Evolutionary conservation across 148 eudicot species (phyloP).

Genomic region (Limonium bicolor): DNA sequence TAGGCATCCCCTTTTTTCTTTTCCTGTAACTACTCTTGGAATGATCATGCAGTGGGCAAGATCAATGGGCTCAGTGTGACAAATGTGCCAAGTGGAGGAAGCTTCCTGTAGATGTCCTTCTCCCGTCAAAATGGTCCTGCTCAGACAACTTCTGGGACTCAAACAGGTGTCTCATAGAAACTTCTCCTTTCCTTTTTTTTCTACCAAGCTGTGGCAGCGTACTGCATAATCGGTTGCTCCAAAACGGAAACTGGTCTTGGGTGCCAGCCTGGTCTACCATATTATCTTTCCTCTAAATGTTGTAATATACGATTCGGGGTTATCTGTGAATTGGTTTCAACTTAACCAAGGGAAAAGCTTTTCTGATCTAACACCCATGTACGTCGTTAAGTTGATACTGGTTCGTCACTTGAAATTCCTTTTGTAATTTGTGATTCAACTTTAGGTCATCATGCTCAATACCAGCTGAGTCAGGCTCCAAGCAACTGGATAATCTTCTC

Average conservation of each 20-base stretch:
- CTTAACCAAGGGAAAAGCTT: no score
- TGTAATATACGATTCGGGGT: no score
- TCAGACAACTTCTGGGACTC: slow-evolving; percentile 65
- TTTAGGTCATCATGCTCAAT: slow-evolving; percentile 64
- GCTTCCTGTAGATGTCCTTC: slow-evolving; percentile 55
- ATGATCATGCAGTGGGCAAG: slow-evolving; percentile 43
- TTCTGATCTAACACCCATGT: no score
- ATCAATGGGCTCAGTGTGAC: slow-evolving; percentile 93
- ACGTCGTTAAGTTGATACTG: no score
- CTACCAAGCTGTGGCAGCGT: not conserved
- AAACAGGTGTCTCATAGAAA: slow-evolving; percentile 30
- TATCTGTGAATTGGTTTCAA: no score
- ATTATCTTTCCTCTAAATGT: no score
- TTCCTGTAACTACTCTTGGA: not conserved
- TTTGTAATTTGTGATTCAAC: slow-evolving; percentile 1
- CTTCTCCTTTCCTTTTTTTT: not conserved
- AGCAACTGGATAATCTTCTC: slow-evolving; percentile 35
- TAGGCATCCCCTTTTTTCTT: not conserved
- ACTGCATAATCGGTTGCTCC: not conserved
- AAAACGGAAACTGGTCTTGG: no score
- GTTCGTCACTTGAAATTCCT: no score
- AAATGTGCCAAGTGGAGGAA: slow-evolving; percentile 78
- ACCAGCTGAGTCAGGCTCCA: slow-evolving; percentile 42
- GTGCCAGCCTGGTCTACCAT: no score
- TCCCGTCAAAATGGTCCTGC: slow-evolving; percentile 84